Evolutionary conservation across 2,329 filamentous ascomycete genomes (phyloP), one percentile per base, ranked within the genome.

Genomic region (Pseudopyricularia cyperi): DNA sequence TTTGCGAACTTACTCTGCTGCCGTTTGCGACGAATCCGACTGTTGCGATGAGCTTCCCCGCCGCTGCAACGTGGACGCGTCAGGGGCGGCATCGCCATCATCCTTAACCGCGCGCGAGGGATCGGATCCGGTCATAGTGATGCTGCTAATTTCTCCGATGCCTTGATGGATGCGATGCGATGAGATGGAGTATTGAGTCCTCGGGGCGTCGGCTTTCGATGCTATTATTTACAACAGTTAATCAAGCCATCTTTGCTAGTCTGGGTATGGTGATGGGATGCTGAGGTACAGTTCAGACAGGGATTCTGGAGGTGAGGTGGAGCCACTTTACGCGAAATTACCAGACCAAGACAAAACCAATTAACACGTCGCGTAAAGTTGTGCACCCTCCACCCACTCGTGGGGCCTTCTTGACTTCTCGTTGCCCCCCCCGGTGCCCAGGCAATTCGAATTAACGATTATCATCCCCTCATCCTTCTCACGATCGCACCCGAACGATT

Each of bases 1-100:
- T 9, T 14, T 11, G 24, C 19, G 1, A 4, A 55, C 68, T 54
- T 71, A 85, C 79, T 88, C 83, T 55, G 80, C 82, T 32, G 85
- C 85, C 15, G 85, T 89, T 59, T 88, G 84, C 1, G 84, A 88
- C 52, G 76, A 71, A 48, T 82, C 73, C 0, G 79, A 81, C n/a
- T 71, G 68, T 51, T 80, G 79, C 32, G 79, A 82, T 58, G 79
- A 74, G 68, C 80, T 83, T 55, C 76, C 72, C 57, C 70, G 77
- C 57, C 79, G 77, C 32, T 68, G 59, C 6, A 61, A 55, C 28
- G 61, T 51, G 2, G 59, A 53, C 11, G 58, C 54, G 15, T 52
- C 52, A 71, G 76, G 14, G 73, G 75, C 34, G 64, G 67, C 34
- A 72, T 75, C 46, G 74, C 79, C 57, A 70, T 75, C 57, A 22